Percentiles rank a stretch among this genome's conserved stretches.
Evolutionary conservation across 2,329 filamentous ascomycete genomes (phyloP).

Genomic region (Metarhizium album): DNA sequence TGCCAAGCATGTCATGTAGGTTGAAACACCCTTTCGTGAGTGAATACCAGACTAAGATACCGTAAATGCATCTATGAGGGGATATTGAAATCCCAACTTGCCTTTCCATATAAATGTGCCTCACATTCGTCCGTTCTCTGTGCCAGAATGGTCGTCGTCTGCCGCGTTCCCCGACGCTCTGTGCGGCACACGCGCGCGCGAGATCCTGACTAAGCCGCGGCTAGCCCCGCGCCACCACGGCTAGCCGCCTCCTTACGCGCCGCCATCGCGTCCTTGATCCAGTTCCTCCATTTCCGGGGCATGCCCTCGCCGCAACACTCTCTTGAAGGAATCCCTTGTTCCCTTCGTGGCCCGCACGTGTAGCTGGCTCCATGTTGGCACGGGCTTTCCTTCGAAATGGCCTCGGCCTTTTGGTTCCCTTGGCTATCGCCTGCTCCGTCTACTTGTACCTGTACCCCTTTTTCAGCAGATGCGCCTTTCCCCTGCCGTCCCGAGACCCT

Average conservation of each 20-base stretch:
- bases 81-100: too few relatives aligned
- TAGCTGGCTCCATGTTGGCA: conserved; percentile 38
- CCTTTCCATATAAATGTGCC: too few relatives aligned
- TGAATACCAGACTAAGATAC: too few relatives aligned
- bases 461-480: conserved; percentile 73
- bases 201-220: conserved; percentile 1
- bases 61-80: too few relatives aligned
- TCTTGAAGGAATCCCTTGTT: not conserved
- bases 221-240: not conserved
- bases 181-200: too few relatives aligned
- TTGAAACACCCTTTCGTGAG: too few relatives aligned
- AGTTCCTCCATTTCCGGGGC: not conserved
- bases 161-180: too few relatives aligned
- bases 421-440: conserved; percentile 58
- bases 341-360: conserved; percentile 17
- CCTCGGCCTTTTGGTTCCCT: conserved; percentile 42
- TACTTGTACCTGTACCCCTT: conserved; percentile 85
- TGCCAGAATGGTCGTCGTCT: too few relatives aligned
- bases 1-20: too few relatives aligned
- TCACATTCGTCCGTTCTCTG: too few relatives aligned
- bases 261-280: not conserved
- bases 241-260: not conserved
- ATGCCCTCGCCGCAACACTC: not conserved
- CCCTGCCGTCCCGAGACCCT: conserved; percentile 33
- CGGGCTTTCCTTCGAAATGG: conserved; percentile 44